Percentiles rank a stretch among this genome's conserved stretches.
Evolutionary conservation across 2,329 filamentous ascomycete species (phyloP).

Genomic region (Neonectria magnoliae): DNA sequence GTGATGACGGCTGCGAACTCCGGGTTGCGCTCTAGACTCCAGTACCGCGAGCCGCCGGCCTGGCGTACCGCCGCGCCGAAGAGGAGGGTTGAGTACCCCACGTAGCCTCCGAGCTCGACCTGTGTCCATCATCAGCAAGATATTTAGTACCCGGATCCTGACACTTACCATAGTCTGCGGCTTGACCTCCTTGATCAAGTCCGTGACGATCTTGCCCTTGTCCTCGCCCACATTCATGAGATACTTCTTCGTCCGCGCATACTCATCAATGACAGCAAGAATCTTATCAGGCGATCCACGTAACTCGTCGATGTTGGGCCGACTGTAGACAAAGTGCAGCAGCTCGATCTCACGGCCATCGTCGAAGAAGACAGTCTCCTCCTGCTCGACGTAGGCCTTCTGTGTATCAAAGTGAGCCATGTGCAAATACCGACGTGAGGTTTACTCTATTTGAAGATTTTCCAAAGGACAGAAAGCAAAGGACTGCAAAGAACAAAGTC

Average conservation of each 20-base stretch:
- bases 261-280: slow-evolving; percentile 77
- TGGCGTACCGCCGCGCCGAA: slow-evolving; percentile 74
- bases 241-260: slow-evolving; percentile 66
- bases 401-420: slow-evolving; percentile 49
- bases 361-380: slow-evolving; percentile 61
- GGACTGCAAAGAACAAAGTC: not conserved
- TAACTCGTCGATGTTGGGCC: slow-evolving; percentile 69
- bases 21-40: slow-evolving; percentile 77
- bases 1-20: slow-evolving; percentile 77
- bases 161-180: slow-evolving; percentile 69
- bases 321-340: slow-evolving; percentile 73
- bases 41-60: slow-evolving; percentile 73
- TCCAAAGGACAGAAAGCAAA: not conserved
- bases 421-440: not conserved
- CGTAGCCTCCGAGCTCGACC: slow-evolving; percentile 82
- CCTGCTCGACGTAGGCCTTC: slow-evolving; percentile 55
- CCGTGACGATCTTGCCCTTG: slow-evolving; percentile 76
- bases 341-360: slow-evolving; percentile 81
- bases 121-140: slow-evolving; percentile 17
- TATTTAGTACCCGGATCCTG: not conserved
- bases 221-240: slow-evolving; percentile 83
- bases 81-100: slow-evolving; percentile 83
- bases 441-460: not conserved
- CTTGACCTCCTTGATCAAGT: slow-evolving; percentile 73
- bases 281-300: slow-evolving; percentile 72